Base-by-base conservation (phyloP, 768 basidiomycete genomes). In the Pulveroboletus sp. region DNA sequence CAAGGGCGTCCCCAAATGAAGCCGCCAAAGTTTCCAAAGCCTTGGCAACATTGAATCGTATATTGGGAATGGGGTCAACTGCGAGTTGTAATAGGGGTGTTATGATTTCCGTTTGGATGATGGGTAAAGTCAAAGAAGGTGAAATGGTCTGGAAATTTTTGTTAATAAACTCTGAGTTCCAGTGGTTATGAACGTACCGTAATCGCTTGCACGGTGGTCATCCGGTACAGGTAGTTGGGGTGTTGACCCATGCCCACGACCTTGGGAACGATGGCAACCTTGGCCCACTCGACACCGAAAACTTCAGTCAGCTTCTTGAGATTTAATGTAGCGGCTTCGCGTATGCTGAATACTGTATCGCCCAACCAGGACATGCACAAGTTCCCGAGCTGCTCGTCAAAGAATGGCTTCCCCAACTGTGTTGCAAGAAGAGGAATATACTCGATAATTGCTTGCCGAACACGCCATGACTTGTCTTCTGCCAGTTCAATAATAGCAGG, bases 321-420 rank as follows among this genome's bases (percentile, higher is more conserved):
- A 69, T 99, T 99, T 67, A 90, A 81, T 0, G 93, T 98, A 0
- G 96, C 96, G n/a, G 95, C 88, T 68, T 99, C 96, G 39, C 96
- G 85, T 66, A 99, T 99, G 66, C 92, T 94, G 74, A 87, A 99
- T 15, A 99, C 96, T 31, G 90, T 96, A 69, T 99, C 96, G 8
- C 94, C 94, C 55, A 99, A 70, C 96, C 96, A 99, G 8, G 90
- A 91, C 94, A 99, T 96, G 76, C 96, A 99, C 27, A 99, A 76
- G 62, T 89, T 93, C 26, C 89, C 91, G 39, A 99, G 81, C 67
- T 95, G 92, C 62, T 98, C 96, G 69, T 99, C 94, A 67, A 99
- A 99, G 74, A 98, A 98, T 26, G 86, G 77, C 60, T 91, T 91
- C 47, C 96, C 96, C 49, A 99, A 80, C 67, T 99, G 96, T n/a